Evolutionary conservation across 129 eudicot species (phyloP).

Genomic region (Mikania micrantha): DNA sequence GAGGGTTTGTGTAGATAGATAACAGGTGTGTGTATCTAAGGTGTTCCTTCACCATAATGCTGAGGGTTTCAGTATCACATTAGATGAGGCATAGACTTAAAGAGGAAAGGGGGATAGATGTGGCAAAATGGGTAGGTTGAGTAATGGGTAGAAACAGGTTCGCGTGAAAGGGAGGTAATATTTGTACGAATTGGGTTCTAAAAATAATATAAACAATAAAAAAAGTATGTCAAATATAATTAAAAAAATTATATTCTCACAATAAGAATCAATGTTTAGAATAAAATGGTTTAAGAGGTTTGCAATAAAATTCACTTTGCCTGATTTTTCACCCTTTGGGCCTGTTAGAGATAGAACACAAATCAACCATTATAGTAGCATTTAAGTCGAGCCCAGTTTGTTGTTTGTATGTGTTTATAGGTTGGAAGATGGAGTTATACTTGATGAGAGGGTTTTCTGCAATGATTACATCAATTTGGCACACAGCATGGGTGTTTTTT

Average conservation of each 20-base stretch:
- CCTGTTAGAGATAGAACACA: neutral
- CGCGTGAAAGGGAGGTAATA: neutral
- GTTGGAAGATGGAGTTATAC: constrained; percentile 84
- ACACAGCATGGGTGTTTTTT: constrained; percentile 79
- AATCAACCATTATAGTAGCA: neutral
- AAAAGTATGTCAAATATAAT: too few relatives aligned
- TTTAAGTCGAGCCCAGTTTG: neutral
- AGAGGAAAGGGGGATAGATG: neutral
- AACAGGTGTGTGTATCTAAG: too few relatives aligned
- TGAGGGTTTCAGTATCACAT: neutral
- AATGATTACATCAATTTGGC: constrained; percentile 91
- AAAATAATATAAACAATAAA: too few relatives aligned
- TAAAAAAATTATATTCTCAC: neutral
- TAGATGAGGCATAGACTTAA: too few relatives aligned
- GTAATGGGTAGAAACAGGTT: neutral
- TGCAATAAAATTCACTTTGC: neutral
- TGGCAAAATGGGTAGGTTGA: neutral
- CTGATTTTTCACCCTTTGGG: neutral
- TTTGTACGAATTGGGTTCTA: neutral
- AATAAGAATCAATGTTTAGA: neutral
- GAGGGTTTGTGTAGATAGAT: neutral
- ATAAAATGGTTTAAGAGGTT: neutral
- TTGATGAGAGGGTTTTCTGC: constrained; percentile 88
- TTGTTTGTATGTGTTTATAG: constrained; percentile 31
- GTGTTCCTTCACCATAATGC: too few relatives aligned